Evolutionary conservation across 106 monocot species (phyloP).

Genomic region (Dendrobium chrysotoxum): DNA sequence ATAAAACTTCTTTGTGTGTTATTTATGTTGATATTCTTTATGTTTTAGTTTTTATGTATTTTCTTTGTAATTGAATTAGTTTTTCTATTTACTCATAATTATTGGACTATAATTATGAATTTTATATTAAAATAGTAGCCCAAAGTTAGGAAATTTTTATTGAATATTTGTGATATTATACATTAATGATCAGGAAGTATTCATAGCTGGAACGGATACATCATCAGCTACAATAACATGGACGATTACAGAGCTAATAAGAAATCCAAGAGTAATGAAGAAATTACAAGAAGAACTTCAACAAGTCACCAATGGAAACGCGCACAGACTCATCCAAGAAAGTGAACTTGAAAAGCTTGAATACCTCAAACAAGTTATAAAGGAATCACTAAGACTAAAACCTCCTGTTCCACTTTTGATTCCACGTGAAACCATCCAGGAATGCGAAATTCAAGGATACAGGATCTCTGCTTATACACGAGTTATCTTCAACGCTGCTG

Average conservation of each 20-base stretch:
- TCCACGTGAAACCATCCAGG: constrained; percentile 9
- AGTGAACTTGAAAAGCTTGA: too few relatives aligned
- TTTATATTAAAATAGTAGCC: too few relatives aligned
- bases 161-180: background rate
- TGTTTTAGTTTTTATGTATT: too few relatives aligned
- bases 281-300: constrained; percentile 16
- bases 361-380: too few relatives aligned
- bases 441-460: constrained; percentile 10
- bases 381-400: too few relatives aligned
- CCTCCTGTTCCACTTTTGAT: constrained; percentile 4
- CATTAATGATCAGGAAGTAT: constrained; percentile 12
- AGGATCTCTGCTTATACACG: background rate
- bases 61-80: too few relatives aligned
- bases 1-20: too few relatives aligned
- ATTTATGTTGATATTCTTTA: too few relatives aligned
- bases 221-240: constrained; percentile 14
- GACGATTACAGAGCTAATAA: constrained; percentile 15
- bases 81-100: too few relatives aligned
- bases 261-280: constrained; percentile 10
- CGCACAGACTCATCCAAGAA: background rate
- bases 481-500: too few relatives aligned
- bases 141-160: background rate
- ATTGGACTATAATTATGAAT: too few relatives aligned
- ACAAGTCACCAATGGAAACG: background rate
- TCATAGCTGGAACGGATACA: constrained; percentile 23